phyloP scores from a whole-genome alignment of 352 stramenopile genomes.

The Chloridella minuta region DNA sequence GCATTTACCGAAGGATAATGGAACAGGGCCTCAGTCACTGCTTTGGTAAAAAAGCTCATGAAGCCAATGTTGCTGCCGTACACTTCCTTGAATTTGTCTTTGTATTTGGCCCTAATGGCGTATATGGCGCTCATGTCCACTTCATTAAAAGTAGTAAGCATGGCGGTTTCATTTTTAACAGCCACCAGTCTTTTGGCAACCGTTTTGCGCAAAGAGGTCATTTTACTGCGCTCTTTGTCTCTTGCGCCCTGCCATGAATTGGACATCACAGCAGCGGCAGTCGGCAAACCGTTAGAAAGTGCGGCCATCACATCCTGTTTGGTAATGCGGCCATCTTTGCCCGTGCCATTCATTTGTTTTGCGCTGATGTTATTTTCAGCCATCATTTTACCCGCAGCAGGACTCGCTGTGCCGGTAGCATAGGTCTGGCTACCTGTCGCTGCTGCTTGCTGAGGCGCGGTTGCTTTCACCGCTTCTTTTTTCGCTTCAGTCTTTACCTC shows the following conservation, averaged over 20 bases:
- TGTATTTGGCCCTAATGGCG: slow-evolving; percentile 48
- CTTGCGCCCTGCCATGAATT: not conserved
- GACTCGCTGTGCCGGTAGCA: not conserved
- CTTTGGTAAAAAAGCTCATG: slow-evolving; percentile 91
- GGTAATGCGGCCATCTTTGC: not conserved
- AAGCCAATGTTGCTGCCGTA: slow-evolving; percentile 91
- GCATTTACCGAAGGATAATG: slow-evolving; percentile 80
- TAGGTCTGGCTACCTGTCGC: not conserved
- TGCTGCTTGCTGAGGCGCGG: not conserved
- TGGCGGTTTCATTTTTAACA: slow-evolving; percentile 80
- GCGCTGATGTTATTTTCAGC: not conserved
- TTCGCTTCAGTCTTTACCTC: not conserved
- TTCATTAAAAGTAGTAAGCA: slow-evolving; percentile 97
- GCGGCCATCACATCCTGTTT: not conserved
- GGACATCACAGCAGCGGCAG: not conserved
- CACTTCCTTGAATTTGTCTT: slow-evolving; percentile 63
- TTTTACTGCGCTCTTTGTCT: slow-evolving; percentile 54
- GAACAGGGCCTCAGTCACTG: slow-evolving; percentile 50
- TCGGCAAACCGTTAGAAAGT: not conserved
- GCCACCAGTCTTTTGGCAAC: slow-evolving; percentile 77
- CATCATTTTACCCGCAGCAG: not conserved
- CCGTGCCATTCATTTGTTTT: not conserved
- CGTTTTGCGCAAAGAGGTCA: slow-evolving; percentile 69
- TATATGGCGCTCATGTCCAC: slow-evolving; percentile 79
- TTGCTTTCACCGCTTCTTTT: not conserved